Evolutionary conservation across 345 rosid species (phyloP).

Genomic region (Hypericum perforatum): DNA sequence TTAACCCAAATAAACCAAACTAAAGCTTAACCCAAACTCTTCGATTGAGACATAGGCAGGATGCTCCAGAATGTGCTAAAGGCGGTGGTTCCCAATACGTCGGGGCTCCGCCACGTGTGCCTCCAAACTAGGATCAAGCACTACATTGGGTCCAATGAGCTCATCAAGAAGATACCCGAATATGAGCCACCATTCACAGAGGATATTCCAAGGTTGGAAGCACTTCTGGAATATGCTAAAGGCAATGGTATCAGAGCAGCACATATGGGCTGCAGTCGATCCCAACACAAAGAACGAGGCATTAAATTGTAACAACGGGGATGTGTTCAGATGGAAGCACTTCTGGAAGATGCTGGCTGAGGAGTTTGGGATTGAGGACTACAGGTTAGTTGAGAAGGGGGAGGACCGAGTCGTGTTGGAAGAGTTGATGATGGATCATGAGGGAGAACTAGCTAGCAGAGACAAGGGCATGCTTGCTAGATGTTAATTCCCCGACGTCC

Average conservation of each 20-base stretch:
- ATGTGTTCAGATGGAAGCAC: constrained; percentile 77
- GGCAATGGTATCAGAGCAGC: constrained; percentile 56
- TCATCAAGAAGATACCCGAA: constrained; percentile 4
- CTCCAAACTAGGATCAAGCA: constrained; percentile 80
- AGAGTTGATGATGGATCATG: constrained; percentile 66
- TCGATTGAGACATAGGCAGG: constrained; percentile 44
- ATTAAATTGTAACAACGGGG: constrained; percentile 66
- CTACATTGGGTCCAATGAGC: constrained; percentile 44
- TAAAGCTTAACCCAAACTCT: no score
- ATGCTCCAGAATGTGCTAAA: constrained; percentile 69
- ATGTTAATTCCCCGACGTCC: no score
- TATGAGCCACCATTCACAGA: constrained; percentile 76
- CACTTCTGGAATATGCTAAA: constrained; percentile 53
- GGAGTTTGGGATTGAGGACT: constrained; percentile 69
- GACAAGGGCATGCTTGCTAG: no score
- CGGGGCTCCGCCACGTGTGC: constrained; percentile 68
- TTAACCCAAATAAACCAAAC: no score
- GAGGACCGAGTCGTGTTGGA: constrained; percentile 31
- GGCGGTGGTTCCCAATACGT: constrained; percentile 54
- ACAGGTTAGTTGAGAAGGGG: constrained; percentile 42
- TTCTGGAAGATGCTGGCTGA: constrained; percentile 67
- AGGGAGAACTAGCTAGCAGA: constrained; percentile 45
- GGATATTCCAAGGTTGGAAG: constrained; percentile 58
- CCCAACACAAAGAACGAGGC: constrained; percentile 51
- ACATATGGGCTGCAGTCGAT: no score